phyloP scores from a whole-genome alignment of 73 alveolate genomes.

The Tetrahymena thermophila region DNA sequence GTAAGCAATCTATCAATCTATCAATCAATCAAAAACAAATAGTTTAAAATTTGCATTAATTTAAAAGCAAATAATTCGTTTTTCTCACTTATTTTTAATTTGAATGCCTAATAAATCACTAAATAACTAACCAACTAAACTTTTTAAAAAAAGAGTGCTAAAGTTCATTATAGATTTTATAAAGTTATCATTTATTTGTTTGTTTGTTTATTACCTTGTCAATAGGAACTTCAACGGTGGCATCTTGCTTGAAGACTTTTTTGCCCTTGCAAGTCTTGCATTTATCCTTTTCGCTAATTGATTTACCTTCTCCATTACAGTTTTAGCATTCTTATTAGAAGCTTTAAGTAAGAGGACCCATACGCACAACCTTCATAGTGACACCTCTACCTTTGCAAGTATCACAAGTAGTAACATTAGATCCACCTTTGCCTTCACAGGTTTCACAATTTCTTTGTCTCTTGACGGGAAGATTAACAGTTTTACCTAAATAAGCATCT shows the following conservation, averaged over 20 bases:
- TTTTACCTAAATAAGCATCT: constrained; percentile 84
- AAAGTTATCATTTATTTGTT: background rate
- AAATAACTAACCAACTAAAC: background rate
- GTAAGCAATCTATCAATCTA: background rate
- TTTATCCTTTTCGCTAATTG: constrained; percentile 60
- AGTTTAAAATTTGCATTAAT: background rate
- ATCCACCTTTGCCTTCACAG: constrained; percentile 85
- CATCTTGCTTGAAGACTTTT: constrained; percentile 50
- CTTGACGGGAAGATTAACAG: constrained; percentile 69
- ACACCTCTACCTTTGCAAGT: constrained; percentile 91
- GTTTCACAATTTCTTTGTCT: constrained; percentile 77
- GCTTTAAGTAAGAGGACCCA: constrained; percentile 74
- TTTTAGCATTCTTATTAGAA: constrained; percentile 73
- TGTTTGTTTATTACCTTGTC: constrained; percentile 32
- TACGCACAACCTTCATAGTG: constrained; percentile 42
- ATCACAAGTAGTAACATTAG: constrained; percentile 65
- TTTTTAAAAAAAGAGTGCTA: background rate
- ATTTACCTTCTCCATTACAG: constrained; percentile 85
- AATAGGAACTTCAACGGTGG: constrained; percentile 18
- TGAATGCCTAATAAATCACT: background rate
- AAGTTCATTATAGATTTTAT: too few relatives aligned
- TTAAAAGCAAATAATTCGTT: background rate
- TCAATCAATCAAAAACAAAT: too few relatives aligned
- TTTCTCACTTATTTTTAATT: background rate
- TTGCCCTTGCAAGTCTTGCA: constrained; percentile 87